Conservation (phyloP, 2,329 filamentous ascomycete species). For the Calonectria ilicicola region DNA sequence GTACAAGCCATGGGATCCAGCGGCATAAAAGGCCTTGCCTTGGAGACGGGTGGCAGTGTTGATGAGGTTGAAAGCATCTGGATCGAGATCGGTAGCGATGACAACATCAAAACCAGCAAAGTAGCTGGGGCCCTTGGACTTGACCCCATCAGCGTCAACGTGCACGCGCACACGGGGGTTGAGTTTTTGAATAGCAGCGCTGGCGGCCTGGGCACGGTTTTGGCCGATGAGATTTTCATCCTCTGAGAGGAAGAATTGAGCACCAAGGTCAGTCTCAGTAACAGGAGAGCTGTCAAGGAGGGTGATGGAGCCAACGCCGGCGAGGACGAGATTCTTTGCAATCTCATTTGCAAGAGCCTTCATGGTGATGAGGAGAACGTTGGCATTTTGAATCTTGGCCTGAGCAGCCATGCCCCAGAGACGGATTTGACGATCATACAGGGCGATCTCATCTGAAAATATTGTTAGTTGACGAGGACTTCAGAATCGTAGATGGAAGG, state of each 20-base stretch:
- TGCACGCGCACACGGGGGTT: slow-evolving; percentile 88
- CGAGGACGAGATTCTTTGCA: slow-evolving; percentile 96
- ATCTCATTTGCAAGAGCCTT: slow-evolving; percentile 93
- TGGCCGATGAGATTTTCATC: slow-evolving; percentile 77
- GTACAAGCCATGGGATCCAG: slow-evolving; percentile 88
- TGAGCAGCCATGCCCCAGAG: slow-evolving; percentile 98
- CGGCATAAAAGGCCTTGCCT: slow-evolving; percentile 87
- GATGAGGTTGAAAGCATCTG: slow-evolving; percentile 79
- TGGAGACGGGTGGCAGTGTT: slow-evolving; percentile 88
- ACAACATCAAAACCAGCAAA: slow-evolving; percentile 85
- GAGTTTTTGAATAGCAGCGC: slow-evolving; percentile 81
- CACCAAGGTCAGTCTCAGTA: slow-evolving; percentile 82
- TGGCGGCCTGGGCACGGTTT: slow-evolving; percentile 87
- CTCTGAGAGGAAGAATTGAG: slow-evolving; percentile 82
- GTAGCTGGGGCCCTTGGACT: slow-evolving; percentile 77
- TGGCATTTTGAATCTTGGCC: slow-evolving; percentile 89
- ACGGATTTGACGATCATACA: slow-evolving; percentile 97
- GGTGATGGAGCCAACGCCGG: slow-evolving; percentile 90
- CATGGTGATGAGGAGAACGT: slow-evolving; percentile 89
- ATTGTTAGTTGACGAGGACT: slow-evolving; percentile 23
- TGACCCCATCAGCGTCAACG: slow-evolving; percentile 76
- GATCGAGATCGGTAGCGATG: slow-evolving; percentile 89
- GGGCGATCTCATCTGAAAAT: slow-evolving; percentile 85
- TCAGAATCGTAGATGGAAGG: background rate
- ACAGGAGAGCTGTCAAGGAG: slow-evolving; percentile 84